Evolutionary conservation across 306 rosid species (phyloP).

Genomic region (Gleditsia sinensis): DNA sequence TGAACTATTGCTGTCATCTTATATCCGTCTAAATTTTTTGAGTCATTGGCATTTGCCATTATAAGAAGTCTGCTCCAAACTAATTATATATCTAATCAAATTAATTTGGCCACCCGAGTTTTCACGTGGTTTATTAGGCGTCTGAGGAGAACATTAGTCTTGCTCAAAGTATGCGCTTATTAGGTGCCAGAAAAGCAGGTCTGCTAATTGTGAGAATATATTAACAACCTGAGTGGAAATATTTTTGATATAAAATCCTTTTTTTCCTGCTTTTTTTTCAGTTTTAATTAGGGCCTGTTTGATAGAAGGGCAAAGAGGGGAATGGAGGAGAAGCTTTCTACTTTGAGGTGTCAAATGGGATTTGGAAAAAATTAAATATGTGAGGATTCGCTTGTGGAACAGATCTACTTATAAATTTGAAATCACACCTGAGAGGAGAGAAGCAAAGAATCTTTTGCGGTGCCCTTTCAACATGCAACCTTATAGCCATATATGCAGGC

Average conservation of each 20-base stretch:
- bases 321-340: slow-evolving; percentile 4
- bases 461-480: too few species aligned
- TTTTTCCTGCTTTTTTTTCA: background rate
- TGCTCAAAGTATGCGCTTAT: background rate
- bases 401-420: background rate
- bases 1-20: slow-evolving; percentile 18
- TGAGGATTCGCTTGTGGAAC: background rate
- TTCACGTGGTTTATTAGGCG: background rate
- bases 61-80: slow-evolving; percentile 27
- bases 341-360: background rate
- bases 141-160: background rate
- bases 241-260: background rate
- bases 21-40: slow-evolving; percentile 5
- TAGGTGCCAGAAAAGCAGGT: background rate
- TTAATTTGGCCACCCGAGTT: background rate
- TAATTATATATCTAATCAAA: slow-evolving; percentile 19
- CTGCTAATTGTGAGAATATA: slow-evolving; percentile 1
- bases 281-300: background rate
- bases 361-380: background rate
- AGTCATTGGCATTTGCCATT: slow-evolving; percentile 17
- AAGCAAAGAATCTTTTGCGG: too few species aligned
- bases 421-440: too few species aligned
- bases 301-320: too few species aligned
- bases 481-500: too few species aligned
- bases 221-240: background rate